A percentile compares a stretch with the other conserved stretches of the same genome.
Evolutionary conservation across 2,329 filamentous ascomycete genomes (phyloP).

Genomic region (Colletotrichum tamarilloi): DNA sequence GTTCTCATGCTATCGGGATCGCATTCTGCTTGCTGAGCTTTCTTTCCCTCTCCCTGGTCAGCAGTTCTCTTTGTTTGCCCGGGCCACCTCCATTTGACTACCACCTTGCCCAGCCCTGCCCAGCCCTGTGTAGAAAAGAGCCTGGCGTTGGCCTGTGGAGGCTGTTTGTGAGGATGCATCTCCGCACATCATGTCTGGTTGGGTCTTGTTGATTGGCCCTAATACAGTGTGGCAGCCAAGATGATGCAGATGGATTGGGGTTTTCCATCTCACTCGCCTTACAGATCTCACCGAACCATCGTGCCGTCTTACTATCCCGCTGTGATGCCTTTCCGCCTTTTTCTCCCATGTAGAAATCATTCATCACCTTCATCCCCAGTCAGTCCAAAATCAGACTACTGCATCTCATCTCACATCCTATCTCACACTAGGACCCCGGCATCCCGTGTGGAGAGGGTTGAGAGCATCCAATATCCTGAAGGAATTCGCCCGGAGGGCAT

Average conservation of each 20-base stretch:
- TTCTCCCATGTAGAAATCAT: background rate
- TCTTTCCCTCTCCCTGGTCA: background rate
- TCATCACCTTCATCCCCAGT: background rate
- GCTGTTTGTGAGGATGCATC: background rate
- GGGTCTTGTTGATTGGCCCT: background rate
- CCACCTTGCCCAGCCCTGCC: slow-evolving; percentile 8
- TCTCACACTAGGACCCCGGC: background rate
- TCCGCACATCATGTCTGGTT: background rate
- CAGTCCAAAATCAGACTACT: background rate
- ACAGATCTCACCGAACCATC: background rate
- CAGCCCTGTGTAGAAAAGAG: background rate
- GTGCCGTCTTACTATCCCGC: background rate
- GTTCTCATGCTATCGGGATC: background rate
- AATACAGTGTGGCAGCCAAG: background rate
- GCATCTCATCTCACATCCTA: background rate
- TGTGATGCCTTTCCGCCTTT: background rate
- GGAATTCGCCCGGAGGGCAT: background rate
- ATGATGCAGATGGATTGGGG: background rate
- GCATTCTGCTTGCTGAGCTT: background rate
- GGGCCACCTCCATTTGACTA: background rate
- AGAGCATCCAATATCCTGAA: background rate
- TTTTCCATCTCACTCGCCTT: background rate
- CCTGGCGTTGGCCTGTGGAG: background rate
- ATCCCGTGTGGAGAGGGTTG: background rate
- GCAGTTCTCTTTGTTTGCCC: background rate